Evolutionary conservation across 306 rosid genomes (phyloP), one percentile per base, ranked within the genome.

Genomic region (Hylodesmum podocarpum): DNA sequence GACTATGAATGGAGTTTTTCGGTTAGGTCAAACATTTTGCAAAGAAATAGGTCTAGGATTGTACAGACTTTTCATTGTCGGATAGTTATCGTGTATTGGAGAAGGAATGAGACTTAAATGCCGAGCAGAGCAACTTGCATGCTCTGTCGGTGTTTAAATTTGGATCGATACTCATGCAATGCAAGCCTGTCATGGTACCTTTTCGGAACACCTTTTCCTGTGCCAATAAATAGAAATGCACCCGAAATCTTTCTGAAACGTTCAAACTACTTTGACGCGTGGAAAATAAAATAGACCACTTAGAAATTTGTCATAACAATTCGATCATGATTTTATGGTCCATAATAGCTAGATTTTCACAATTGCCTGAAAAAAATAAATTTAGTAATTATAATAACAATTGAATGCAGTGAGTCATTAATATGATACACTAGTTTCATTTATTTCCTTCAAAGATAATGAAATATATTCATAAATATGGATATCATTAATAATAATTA

Each of bases 51-150:
- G 68, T 41, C 12, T 27, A 0, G 44, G 41, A 8, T 14, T 39
- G 19, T 62, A 37, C 44, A 61, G 54, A 24, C 54, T 72, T 43
- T 29, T 24, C 24, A 18, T 61, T 69, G 19, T 25, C 77, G 40
- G 74, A 39, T 40, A 70, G 57, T 10, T 50, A n/a, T n/a, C n/a
- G 77, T 27, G 73, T 33, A 47, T 8, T 21, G 57, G 24, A 73
- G 34, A 72, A 36, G 64, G 72, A 54, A 59, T 33, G 73, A 34
- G 70, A 74, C 39, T 83, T 61, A 61, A 62, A 62, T 33, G 27
- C 8, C 8, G 68, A 8, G 67, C 79, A 51, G 37, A 53, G 59
- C 79, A 77, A 83, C 61, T 73, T 73, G 87, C 85, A 66, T 68
- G 81, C 37, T 33, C 59, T 75, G 49, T 58, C 21, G 25, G 31